phyloP scores from a whole-genome alignment of 768 basidiomycete genomes.

The Termitomyces sp. region DNA sequence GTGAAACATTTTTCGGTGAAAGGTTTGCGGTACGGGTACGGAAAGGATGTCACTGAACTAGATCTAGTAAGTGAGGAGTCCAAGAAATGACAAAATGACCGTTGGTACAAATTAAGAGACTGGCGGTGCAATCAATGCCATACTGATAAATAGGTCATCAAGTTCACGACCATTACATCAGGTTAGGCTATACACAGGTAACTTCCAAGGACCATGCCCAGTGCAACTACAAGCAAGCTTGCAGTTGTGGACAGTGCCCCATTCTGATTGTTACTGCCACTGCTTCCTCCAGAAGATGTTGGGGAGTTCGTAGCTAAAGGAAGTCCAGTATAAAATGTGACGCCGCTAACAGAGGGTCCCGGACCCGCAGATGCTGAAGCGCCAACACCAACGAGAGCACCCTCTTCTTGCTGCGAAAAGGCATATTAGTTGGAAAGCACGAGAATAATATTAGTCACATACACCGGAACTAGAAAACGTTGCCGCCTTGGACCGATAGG shows the following conservation, averaged over 20 bases:
- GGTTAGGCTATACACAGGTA: neutral
- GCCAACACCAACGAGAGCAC: conserved; percentile 37
- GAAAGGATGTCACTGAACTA: neutral
- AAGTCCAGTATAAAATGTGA: conserved; percentile 19
- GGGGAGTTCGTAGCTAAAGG: conserved; percentile 11
- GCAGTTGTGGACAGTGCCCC: neutral
- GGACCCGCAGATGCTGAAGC: conserved; percentile 41
- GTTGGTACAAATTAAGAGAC: neutral
- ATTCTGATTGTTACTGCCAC: neutral
- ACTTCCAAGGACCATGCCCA: neutral
- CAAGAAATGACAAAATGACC: neutral
- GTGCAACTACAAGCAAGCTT: neutral
- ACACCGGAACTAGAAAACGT: too few relatives aligned
- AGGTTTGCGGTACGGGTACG: neutral
- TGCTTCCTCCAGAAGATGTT: neutral
- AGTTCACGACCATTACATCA: neutral
- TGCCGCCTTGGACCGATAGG: too few relatives aligned
- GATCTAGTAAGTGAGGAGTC: neutral
- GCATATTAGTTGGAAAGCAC: neutral
- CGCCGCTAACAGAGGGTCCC: conserved; percentile 30
- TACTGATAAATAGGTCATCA: neutral
- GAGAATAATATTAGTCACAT: conserved; percentile 11
- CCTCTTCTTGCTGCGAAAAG: conserved; percentile 30
- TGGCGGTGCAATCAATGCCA: neutral
- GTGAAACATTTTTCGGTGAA: neutral